A percentile compares a stretch with the other conserved stretches of the same genome.
Evolutionary conservation across 2,329 filamentous ascomycete species (phyloP).

Genomic region (Ophiostoma himal-ulmi): DNA sequence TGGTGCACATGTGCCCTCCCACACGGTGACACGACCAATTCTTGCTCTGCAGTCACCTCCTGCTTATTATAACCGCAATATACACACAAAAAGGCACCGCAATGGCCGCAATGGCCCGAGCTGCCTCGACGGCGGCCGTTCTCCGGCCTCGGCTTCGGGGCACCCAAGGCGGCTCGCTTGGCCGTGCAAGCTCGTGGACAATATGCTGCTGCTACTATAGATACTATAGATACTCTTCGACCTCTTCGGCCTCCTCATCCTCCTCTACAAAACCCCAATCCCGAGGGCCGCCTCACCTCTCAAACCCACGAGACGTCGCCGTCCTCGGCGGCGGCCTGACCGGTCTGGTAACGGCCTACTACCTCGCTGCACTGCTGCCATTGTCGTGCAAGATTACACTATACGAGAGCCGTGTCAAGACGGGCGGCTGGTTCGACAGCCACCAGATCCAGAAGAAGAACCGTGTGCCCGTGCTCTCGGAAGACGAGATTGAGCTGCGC

Average conservation of each 20-base stretch:
- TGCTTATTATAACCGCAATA: background rate
- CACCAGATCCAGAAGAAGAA: constrained; percentile 37
- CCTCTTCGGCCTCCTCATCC: background rate
- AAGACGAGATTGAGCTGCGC: constrained; percentile 13
- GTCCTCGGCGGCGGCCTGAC: constrained; percentile 79
- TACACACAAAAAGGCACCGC: background rate
- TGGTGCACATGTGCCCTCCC: background rate
- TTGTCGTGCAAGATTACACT: constrained; percentile 64
- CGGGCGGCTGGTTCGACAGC: constrained; percentile 82
- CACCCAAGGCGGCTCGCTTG: background rate
- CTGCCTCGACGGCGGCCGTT: constrained; percentile 5
- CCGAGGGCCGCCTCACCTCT: background rate
- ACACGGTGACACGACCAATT: background rate
- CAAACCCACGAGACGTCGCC: constrained; percentile 41
- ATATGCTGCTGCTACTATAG: background rate
- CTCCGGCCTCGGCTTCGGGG: constrained; percentile 4
- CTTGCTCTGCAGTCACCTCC: no score
- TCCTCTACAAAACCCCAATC: background rate
- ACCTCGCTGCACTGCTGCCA: constrained; percentile 63
- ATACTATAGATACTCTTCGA: background rate
- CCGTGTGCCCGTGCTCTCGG: background rate
- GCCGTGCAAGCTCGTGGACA: background rate
- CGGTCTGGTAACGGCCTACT: constrained; percentile 72
- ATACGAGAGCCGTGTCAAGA: constrained; percentile 63
- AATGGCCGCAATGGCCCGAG: constrained; percentile 14